These are phyloP conservation scores for Chalara sp. DNA, from an alignment of 2,329 filamentous ascomycete genomes.

Conservation along the genomic window DNA sequence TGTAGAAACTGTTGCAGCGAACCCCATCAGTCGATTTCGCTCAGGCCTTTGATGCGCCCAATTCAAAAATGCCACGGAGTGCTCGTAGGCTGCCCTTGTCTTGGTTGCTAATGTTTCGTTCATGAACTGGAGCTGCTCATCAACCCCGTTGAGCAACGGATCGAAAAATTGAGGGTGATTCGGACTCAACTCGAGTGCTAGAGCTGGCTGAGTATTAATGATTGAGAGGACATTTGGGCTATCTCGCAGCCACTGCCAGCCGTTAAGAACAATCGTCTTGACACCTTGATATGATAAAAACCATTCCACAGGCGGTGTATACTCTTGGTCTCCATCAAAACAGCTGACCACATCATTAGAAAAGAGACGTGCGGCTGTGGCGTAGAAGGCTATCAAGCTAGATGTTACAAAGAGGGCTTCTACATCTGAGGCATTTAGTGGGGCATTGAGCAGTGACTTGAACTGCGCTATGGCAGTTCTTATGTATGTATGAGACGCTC, in stretches of 20 bases:
- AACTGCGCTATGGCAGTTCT: slow-evolving; percentile 57
- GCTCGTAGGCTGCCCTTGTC: slow-evolving; percentile 51
- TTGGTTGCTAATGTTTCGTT: slow-evolving; percentile 11
- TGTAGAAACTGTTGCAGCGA: slow-evolving; percentile 57
- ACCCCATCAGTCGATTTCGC: slow-evolving; percentile 51
- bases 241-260: slow-evolving; percentile 56
- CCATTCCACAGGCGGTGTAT: slow-evolving; percentile 55
- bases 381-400: no score
- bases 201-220: slow-evolving; percentile 55
- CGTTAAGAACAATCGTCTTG: slow-evolving; percentile 56
- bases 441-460: slow-evolving; percentile 46
- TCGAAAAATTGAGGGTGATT: slow-evolving; percentile 52
- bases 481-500: slow-evolving; percentile 59
- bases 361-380: slow-evolving; percentile 56
- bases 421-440: slow-evolving; percentile 52
- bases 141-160: slow-evolving; percentile 49
- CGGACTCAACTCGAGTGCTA: slow-evolving; percentile 52
- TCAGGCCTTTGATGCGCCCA: slow-evolving; percentile 58
- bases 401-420: slow-evolving; percentile 58
- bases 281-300: slow-evolving; percentile 63
- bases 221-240: slow-evolving; percentile 52
- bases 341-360: no score
- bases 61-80: slow-evolving; percentile 61
- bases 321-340: slow-evolving; percentile 45
- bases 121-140: slow-evolving; percentile 43